phyloP scores from a whole-genome alignment of 2,329 filamentous ascomycete species.

The Periglandula ipomoeae region DNA sequence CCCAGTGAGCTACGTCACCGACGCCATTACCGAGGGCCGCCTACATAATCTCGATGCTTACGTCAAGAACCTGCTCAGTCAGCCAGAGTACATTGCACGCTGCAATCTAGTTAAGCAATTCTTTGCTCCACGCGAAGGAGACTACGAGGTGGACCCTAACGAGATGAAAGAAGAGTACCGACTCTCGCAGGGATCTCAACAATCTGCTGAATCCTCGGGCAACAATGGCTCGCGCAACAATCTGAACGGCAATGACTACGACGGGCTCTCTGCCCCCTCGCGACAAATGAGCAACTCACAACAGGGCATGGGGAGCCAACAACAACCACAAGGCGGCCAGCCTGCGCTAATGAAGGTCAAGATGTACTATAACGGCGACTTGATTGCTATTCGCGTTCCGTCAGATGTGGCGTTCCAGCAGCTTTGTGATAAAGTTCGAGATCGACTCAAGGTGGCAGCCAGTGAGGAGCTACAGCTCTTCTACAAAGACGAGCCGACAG shows the following conservation, averaged over 20 bases:
- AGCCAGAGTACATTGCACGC: conserved; percentile 75
- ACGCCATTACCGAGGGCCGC: conserved; percentile 88
- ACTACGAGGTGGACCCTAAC: conserved; percentile 82
- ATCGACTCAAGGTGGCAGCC: conserved; percentile 65
- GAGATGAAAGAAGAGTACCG: conserved; percentile 69
- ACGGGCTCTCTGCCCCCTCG: conserved; percentile 43
- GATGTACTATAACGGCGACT: conserved; percentile 84
- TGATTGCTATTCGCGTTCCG: conserved; percentile 85
- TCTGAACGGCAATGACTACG: conserved; percentile 47
- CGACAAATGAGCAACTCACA: conserved; percentile 35
- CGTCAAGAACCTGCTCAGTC: conserved; percentile 78
- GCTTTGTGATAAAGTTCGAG: conserved; percentile 74
- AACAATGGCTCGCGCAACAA: conserved; percentile 54
- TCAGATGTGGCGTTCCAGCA: conserved; percentile 68
- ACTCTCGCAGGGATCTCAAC: conserved; percentile 60
- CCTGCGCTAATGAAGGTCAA: conserved; percentile 76
- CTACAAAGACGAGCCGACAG: conserved; percentile 77
- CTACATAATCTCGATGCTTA: conserved; percentile 92
- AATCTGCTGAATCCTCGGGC: conserved; percentile 55
- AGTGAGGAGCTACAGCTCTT: conserved; percentile 67
- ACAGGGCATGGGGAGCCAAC: conserved; percentile 11
- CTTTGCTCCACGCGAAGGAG: conserved; percentile 80
- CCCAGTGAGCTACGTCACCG: conserved; percentile 95
- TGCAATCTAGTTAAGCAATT: conserved; percentile 82
- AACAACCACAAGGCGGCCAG: conserved; percentile 21